phyloP scores from a whole-genome alignment of 805 yeast species.

The Kuraishia piskuri region DNA sequence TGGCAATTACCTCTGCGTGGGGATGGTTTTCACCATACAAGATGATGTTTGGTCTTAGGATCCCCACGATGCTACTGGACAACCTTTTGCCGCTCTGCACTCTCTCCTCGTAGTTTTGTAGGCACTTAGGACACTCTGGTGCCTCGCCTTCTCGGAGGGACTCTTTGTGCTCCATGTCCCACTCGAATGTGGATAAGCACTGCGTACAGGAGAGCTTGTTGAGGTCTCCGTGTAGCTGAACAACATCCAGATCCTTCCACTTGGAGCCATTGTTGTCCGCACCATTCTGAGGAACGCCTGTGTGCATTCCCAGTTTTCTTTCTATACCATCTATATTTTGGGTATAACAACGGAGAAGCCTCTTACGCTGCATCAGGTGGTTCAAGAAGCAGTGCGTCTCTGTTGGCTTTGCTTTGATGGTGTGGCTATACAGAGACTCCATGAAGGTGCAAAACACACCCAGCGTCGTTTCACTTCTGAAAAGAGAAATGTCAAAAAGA shows the following conservation, averaged over 20 bases:
- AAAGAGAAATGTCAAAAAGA: conserved; percentile 78
- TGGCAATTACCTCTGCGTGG: conserved; percentile 67
- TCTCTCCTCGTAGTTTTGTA: conserved; percentile 45
- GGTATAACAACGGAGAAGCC: conserved; percentile 80
- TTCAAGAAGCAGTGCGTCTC: conserved; percentile 73
- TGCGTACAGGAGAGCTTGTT: conserved; percentile 68
- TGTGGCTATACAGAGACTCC: conserved; percentile 65
- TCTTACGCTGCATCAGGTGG: conserved; percentile 48
- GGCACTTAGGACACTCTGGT: conserved; percentile 74
- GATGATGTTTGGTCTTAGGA: conserved; percentile 81
- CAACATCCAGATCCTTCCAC: conserved; percentile 67
- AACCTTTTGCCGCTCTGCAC: conserved; percentile 63
- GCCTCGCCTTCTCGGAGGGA: conserved; percentile 51
- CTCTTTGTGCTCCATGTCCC: conserved; percentile 48
- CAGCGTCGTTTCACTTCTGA: conserved; percentile 58
- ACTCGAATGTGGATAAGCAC: conserved; percentile 49
- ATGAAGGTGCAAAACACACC: conserved; percentile 81
- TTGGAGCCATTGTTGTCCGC: conserved; percentile 25
- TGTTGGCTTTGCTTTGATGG: conserved; percentile 67
- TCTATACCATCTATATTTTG: conserved; percentile 94
- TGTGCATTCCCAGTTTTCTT: conserved; percentile 47
- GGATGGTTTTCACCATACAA: conserved; percentile 95
- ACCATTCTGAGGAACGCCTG: conserved; percentile 32
- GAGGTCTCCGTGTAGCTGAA: conserved; percentile 87
- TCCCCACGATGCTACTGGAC: conserved; percentile 65